A percentile compares a stretch with the other conserved stretches of the same genome.
phyloP scores from a whole-genome alignment of 2,329 filamentous ascomycete genomes.

The Didymella lethalis region DNA sequence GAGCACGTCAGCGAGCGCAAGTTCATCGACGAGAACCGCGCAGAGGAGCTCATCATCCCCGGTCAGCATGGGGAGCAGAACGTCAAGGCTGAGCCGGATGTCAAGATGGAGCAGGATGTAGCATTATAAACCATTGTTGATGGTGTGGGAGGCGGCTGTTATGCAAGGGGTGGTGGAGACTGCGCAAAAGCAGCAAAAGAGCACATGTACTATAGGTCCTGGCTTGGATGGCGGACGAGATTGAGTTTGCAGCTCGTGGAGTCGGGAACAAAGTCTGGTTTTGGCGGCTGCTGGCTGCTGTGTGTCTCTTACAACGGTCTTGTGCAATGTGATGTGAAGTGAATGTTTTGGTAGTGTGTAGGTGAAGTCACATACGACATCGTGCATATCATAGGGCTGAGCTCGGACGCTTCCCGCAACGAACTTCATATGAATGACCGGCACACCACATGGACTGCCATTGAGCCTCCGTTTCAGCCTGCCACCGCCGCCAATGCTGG shows the following conservation, averaged over 20 bases:
- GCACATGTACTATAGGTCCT: slow-evolving; percentile 39
- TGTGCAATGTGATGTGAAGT: neutral
- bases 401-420: slow-evolving; percentile 24
- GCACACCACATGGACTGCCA: slow-evolving; percentile 21
- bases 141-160: slow-evolving; percentile 22
- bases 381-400: slow-evolving; percentile 22
- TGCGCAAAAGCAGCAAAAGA: slow-evolving; percentile 20
- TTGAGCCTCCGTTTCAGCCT: slow-evolving; percentile 18
- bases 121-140: slow-evolving; percentile 24
- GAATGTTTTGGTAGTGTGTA: neutral
- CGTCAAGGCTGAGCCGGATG: slow-evolving; percentile 17
- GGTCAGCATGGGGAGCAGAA: slow-evolving; percentile 35
- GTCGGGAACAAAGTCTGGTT: slow-evolving; percentile 18
- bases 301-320: slow-evolving; percentile 18
- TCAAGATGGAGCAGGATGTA: slow-evolving; percentile 31
- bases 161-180: slow-evolving; percentile 19
- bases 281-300: slow-evolving; percentile 28
- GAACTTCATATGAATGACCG: slow-evolving; percentile 23
- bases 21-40: slow-evolving; percentile 75
- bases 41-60: slow-evolving; percentile 77
- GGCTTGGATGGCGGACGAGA: slow-evolving; percentile 20
- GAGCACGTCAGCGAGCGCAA: slow-evolving; percentile 85
- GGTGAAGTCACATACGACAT: slow-evolving; percentile 4
- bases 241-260: neutral
- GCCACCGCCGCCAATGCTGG: slow-evolving; percentile 46